These are phyloP conservation scores for Nemania sp. DNA, from an alignment of 2,329 filamentous ascomycete species.

Conservation along the genomic window DNA sequence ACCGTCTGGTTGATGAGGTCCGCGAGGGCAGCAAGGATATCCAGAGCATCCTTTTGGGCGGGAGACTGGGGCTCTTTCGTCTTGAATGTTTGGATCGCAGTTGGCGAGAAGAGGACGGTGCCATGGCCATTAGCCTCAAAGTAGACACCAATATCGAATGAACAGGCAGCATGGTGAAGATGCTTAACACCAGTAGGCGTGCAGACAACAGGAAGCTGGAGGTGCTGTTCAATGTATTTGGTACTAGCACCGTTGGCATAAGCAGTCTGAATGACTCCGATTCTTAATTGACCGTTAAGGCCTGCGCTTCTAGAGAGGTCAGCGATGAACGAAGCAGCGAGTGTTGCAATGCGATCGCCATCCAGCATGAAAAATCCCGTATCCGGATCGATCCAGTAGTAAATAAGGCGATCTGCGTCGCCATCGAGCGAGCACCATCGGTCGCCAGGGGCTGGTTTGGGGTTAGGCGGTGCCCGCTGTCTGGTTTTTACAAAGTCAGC, in stretches of 20 bases:
- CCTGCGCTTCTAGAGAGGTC: slow-evolving; percentile 86
- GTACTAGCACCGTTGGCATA: slow-evolving; percentile 98
- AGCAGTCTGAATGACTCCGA: slow-evolving; percentile 95
- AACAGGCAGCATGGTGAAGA: slow-evolving; percentile 94
- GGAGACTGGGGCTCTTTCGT: slow-evolving; percentile 88
- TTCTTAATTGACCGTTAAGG: slow-evolving; percentile 82
- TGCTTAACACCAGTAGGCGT: slow-evolving; percentile 98
- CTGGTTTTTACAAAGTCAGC: slow-evolving; percentile 98
- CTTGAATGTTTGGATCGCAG: slow-evolving; percentile 82
- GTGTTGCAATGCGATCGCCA: slow-evolving; percentile 94
- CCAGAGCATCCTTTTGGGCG: slow-evolving; percentile 88
- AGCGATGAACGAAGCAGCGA: slow-evolving; percentile 92
- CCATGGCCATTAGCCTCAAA: slow-evolving; percentile 99
- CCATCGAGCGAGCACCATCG: slow-evolving; percentile 94
- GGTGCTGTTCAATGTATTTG: slow-evolving; percentile 87
- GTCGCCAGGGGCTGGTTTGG: slow-evolving; percentile 79
- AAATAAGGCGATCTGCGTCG: slow-evolving; percentile 94
- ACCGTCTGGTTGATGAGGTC: slow-evolving; percentile 99
- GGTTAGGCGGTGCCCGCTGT: slow-evolving; percentile 87
- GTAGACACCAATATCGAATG: slow-evolving; percentile 96
- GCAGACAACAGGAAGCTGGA: slow-evolving; percentile 90
- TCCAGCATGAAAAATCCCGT: slow-evolving; percentile 92
- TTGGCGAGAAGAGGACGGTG: slow-evolving; percentile 91
- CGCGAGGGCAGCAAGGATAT: slow-evolving; percentile 83
- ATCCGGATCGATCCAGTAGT: slow-evolving; percentile 89